Conservation (phyloP, 331 rosid species). For the Quercus tomentella region DNA sequence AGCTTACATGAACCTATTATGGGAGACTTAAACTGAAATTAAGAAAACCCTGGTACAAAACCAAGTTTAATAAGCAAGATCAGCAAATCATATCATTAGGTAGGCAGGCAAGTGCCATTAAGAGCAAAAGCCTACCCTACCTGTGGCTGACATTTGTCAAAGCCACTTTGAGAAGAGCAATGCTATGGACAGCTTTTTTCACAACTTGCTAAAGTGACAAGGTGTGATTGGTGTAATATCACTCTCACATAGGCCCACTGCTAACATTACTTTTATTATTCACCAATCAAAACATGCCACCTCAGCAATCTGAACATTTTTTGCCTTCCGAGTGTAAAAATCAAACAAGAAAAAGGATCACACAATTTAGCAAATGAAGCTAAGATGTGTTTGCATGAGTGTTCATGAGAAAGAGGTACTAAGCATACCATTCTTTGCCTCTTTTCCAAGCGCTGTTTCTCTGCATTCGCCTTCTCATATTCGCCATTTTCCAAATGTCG, state of each 20-base stretch:
- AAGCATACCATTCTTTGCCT: conserved; percentile 93
- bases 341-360: not conserved
- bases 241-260: too few species aligned
- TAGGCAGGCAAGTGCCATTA: not conserved
- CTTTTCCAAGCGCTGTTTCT: conserved; percentile 88
- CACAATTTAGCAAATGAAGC: not conserved
- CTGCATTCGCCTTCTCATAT: conserved; percentile 86
- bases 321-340: not conserved
- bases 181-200: too few species aligned
- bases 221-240: too few species aligned
- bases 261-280: too few species aligned
- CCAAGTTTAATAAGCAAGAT: not conserved
- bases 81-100: not conserved
- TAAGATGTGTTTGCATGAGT: not conserved
- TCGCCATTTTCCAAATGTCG: conserved; percentile 97
- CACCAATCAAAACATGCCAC: too few species aligned
- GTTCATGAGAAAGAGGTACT: conserved; percentile 12
- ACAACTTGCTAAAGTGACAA: too few species aligned
- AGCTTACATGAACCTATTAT: too few species aligned
- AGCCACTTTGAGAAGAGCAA: not conserved
- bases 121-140: not conserved
- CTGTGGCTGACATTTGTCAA: not conserved
- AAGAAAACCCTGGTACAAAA: too few species aligned
- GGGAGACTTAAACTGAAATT: too few species aligned
- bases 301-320: not conserved